Evolutionary conservation across 768 basidiomycete species (phyloP).

Genomic region (Suillus placidus): DNA sequence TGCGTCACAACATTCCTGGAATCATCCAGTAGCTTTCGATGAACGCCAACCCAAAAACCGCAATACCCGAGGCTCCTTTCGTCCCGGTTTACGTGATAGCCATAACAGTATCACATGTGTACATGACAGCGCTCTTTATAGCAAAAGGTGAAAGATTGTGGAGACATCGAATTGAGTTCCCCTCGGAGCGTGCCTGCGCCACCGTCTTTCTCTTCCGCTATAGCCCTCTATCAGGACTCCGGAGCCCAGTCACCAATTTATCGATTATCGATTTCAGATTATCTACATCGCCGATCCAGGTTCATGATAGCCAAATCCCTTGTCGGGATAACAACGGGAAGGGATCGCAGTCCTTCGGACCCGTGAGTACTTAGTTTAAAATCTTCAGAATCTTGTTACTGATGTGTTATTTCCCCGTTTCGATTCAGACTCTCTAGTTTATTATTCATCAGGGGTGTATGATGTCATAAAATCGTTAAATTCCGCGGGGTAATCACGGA

Average conservation of each 20-base stretch:
- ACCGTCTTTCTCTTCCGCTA: neutral
- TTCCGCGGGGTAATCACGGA: neutral
- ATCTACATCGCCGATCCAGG: neutral
- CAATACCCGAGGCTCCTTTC: neutral
- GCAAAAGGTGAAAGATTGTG: neutral
- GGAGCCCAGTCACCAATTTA: neutral
- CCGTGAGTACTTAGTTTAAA: neutral
- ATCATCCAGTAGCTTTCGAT: neutral
- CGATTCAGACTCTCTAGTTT: neutral
- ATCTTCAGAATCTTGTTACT: neutral
- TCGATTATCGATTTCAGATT: neutral
- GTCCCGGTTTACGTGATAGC: neutral
- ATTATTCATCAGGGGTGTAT: neutral
- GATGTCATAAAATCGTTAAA: neutral
- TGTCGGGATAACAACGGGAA: neutral
- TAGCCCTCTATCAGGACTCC: neutral
- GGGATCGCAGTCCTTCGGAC: neutral
- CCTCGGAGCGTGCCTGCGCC: neutral
- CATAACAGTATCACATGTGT: neutral
- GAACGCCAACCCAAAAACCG: neutral
- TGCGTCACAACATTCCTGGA: neutral
- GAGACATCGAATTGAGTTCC: neutral
- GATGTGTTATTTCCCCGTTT: neutral
- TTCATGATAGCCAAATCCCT: neutral
- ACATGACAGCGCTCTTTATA: neutral